Evolutionary conservation across 331 rosid genomes (phyloP).

Genomic region (Erythrophleum ivorense): DNA sequence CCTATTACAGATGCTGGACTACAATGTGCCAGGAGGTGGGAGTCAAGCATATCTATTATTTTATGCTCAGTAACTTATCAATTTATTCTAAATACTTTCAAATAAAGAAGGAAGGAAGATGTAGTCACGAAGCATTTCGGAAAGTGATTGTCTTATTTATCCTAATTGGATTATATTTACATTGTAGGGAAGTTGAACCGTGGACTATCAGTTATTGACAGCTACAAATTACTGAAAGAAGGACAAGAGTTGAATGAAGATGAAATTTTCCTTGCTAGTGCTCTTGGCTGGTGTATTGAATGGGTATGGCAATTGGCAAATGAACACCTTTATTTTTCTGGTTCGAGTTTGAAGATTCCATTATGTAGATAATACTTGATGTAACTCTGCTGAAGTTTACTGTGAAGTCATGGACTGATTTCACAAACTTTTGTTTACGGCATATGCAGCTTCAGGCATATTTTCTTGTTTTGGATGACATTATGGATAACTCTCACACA

Average conservation of each 20-base stretch:
- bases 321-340: neutral
- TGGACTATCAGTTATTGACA: constrained; percentile 89
- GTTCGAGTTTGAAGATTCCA: neutral
- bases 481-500: constrained; percentile 87
- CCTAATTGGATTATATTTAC: constrained; percentile 11
- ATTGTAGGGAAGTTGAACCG: constrained; percentile 84
- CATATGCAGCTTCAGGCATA: constrained; percentile 84
- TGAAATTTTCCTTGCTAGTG: constrained; percentile 79
- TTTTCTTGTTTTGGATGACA: constrained; percentile 91
- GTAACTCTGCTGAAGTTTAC: constrained; percentile 10
- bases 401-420: neutral
- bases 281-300: constrained; percentile 82
- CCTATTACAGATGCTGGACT: constrained; percentile 86
- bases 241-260: constrained; percentile 67
- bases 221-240: constrained; percentile 63
- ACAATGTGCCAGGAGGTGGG: constrained; percentile 93
- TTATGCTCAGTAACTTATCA: constrained; percentile 25
- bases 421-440: constrained; percentile 11
- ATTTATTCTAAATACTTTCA: constrained; percentile 2
- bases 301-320: constrained; percentile 46
- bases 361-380: constrained; percentile 2
- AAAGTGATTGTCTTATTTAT: neutral
- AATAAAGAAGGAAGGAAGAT: neutral
- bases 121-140: neutral
- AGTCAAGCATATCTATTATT: constrained; percentile 27